Evolutionary conservation across 2,329 filamentous ascomycete genomes (phyloP).

Genomic region (Parastagonospora nodorum): DNA sequence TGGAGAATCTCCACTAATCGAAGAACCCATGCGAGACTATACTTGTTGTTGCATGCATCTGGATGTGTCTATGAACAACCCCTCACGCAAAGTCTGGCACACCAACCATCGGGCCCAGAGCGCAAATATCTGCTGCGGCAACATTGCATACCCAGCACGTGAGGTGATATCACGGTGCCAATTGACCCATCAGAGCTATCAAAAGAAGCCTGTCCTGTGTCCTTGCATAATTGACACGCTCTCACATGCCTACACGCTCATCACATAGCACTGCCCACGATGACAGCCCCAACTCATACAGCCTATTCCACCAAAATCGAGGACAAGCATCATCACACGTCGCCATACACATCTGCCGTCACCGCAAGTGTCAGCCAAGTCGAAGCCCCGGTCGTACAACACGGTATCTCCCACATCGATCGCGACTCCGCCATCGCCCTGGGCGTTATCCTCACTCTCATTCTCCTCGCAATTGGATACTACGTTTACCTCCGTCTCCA

Average conservation of each 20-base stretch:
- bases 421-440: constrained; percentile 16
- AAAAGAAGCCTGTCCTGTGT: neutral
- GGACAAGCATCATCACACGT: neutral
- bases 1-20: neutral
- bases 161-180: constrained; percentile 1
- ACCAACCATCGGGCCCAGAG: constrained; percentile 1
- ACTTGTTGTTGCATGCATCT: neutral
- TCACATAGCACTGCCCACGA: neutral
- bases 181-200: neutral
- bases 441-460: constrained; percentile 8
- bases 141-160: neutral
- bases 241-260: neutral
- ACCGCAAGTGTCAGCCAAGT: neutral
- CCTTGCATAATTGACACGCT: neutral
- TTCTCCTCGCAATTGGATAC: neutral
- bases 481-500: neutral
- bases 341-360: neutral
- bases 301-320: neutral
- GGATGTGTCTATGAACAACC: neutral
- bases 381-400: neutral
- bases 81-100: neutral
- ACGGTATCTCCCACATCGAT: constrained; percentile 5
- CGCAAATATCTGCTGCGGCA: neutral
- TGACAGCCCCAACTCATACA: neutral
- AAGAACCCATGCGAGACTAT: no score